Evolutionary conservation across 2,329 filamentous ascomycete genomes (phyloP), one percentile per base, ranked within the genome.

Genomic region (Diaporthe amygdali): DNA sequence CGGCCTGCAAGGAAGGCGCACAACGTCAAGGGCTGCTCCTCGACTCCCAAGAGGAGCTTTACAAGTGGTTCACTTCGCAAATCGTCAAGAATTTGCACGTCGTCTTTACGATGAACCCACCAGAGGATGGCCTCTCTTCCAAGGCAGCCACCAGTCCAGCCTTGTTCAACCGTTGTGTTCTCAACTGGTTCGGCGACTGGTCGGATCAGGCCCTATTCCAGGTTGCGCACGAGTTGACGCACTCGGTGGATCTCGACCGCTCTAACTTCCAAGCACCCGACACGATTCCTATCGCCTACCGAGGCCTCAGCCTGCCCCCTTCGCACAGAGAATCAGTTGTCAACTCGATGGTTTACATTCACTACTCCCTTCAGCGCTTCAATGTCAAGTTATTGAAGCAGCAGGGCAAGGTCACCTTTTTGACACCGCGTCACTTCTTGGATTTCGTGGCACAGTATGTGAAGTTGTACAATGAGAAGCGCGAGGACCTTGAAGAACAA

Each of bases 141-240:
- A 98, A 98, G 85, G 96, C 96, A 70, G 97, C 96, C 34, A 99
- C 97, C 3, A 98, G 95, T 88, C 96, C 96, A 72, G 96, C 96
- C 49, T 84, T 99, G 78, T 99, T 99, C 92, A 99, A 99, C 86
- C 93, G 96, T 88, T 99, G 96, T 80, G 96, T 99, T 61, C 92
- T 99, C 76, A 99, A 99, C 84, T 99, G 96, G 96, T 98, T 99
- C 81, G 96, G 96, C 75, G 96, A 99, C 83, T 99, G 96, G 96
- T 99, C 96, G 66, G 96, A 99, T 81, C 96, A 99, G 84, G 97
- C 96, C 46, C 89, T 99, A 25, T 99, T 97, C 91, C 97, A 99
- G 82, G 97, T 99, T 74, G 95, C 94, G 30, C 95, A 94, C 74
- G 96, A 99, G 82, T 90, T 99, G 71, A 99, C 97, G 1, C 93